Base-by-base conservation (phyloP, 140 eudicot species). In the Anethum foeniculum region DNA sequence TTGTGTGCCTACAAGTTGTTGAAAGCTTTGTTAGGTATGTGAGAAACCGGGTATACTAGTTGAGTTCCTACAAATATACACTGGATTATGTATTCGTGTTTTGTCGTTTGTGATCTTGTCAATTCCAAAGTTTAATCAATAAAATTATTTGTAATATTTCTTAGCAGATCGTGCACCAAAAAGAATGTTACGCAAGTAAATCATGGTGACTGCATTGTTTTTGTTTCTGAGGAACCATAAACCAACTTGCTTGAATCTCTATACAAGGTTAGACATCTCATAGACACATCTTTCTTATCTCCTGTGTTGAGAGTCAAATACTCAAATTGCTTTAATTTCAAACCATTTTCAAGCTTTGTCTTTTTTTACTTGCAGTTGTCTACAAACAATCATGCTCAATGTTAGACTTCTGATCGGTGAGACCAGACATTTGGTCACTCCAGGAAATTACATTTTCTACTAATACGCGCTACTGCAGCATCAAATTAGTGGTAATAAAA, bases 11-110 rank as follows among this genome's bases (percentile, higher is more conserved):
- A 82, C 81, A 81, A 80, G 81, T 83, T 81, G 81, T 79, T 93
- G 72, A 86, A 87, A 81, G 80, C 79, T 51, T 88, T 91, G 91
- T 79, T 87, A 69, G 82, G 88, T 77, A 80, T 83, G 46, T 90
- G 97, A 95, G 91, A 84, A 77, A 83, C 90, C 65, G 85, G 97
- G 96, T 90, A 7, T n/a, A 87, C 76, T 83, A 16, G 46, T n/a
- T 3, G 32, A 34, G 34, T 30, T 30, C 73, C 36, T 36, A 56
- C 27, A 15, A 30, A 68, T 69, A 18, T 69, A 13, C 15, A 34
- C 34, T 5, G 44, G 12, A 32, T 30, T 32, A 69, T 14, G 1
- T 11, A 39, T 3, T 3, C 7, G 39, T 27, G 43, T 13, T 38
- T 9, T 10, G 18, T 8, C 14, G 46, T 38, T 77, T 68, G 32